Evolutionary conservation across 495 filamentous ascomycete genomes (phyloP).

Genomic region (Monascus purpureus): DNA sequence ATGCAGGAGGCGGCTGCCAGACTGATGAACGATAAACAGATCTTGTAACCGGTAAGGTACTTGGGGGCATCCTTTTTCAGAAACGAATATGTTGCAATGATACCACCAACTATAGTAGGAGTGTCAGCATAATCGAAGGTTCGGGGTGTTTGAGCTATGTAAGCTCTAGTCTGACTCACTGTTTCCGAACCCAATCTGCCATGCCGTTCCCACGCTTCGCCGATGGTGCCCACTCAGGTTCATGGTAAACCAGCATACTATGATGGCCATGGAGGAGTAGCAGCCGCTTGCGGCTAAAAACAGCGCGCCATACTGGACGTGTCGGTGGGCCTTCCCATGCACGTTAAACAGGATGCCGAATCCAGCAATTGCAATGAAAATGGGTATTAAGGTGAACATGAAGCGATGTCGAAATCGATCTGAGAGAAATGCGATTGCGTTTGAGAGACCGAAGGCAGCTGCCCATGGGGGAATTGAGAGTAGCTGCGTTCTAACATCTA

Average conservation of each 20-base stretch:
- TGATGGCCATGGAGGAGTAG: conserved; percentile 66
- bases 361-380: conserved; percentile 50
- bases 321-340: conserved; percentile 38
- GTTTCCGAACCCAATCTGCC: conserved; percentile 90
- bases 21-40: conserved; percentile 62
- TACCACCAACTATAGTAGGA: conserved; percentile 46
- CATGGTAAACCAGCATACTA: conserved; percentile 91
- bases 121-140: too few species aligned
- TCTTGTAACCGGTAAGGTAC: conserved; percentile 62
- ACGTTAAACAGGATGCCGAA: conserved; percentile 58
- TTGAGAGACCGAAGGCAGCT: conserved; percentile 59
- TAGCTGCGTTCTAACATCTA: conserved; percentile 60
- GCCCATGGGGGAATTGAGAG: conserved; percentile 80
- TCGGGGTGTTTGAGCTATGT: background rate
- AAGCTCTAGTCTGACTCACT: conserved; percentile 21
- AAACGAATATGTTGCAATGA: conserved; percentile 81
- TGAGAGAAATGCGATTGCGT: conserved; percentile 54
- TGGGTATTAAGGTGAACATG: conserved; percentile 51
- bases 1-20: conserved; percentile 47
- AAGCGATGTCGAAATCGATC: conserved; percentile 64
- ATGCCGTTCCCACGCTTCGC: conserved; percentile 68
- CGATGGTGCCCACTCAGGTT: conserved; percentile 82
- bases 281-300: conserved; percentile 52
- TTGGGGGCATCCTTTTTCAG: conserved; percentile 51
- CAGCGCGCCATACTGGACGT: conserved; percentile 57